These are phyloP conservation scores for Russula compacta DNA, from an alignment of 768 basidiomycete species.

Conservation along the genomic window DNA sequence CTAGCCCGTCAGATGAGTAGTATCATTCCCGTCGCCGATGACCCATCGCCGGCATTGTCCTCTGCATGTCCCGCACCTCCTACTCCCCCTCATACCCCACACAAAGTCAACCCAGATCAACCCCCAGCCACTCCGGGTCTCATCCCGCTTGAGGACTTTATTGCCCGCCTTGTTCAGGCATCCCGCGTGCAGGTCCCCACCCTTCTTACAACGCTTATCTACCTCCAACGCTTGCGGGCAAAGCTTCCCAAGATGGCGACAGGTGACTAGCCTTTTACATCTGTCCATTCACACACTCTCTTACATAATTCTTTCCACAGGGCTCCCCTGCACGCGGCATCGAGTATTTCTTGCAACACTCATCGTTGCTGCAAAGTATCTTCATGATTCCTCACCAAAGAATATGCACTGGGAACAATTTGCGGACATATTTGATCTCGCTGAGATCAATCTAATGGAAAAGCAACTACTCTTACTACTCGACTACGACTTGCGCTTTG, in stretches of 20 bases:
- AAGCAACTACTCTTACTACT: constrained; percentile 88
- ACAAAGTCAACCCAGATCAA: constrained; percentile 34
- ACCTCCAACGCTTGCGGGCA: constrained; percentile 75
- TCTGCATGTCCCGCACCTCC: constrained; percentile 35
- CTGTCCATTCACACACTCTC: neutral
- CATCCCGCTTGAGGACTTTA: constrained; percentile 76
- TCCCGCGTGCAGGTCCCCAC: constrained; percentile 89
- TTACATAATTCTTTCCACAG: constrained; percentile 23
- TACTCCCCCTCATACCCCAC: constrained; percentile 63
- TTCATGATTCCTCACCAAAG: constrained; percentile 94
- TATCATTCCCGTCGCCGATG: constrained; percentile 64
- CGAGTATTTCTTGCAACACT: constrained; percentile 93
- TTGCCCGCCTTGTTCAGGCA: constrained; percentile 64
- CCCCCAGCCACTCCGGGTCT: constrained; percentile 29
- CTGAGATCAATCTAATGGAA: constrained; percentile 94
- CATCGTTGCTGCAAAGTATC: constrained; percentile 93
- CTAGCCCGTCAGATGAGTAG: constrained; percentile 70
- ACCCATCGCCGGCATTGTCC: constrained; percentile 25
- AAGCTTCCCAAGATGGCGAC: constrained; percentile 79
- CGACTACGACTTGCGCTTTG: constrained; percentile 87
- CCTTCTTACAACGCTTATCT: constrained; percentile 82
- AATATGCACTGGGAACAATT: constrained; percentile 89
- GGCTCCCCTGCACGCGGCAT: constrained; percentile 88
- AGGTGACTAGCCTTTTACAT: constrained; percentile 41
- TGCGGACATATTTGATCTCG: constrained; percentile 62